Conservation (phyloP, 2,329 filamentous ascomycete genomes). For the Penicillium glabrum region DNA sequence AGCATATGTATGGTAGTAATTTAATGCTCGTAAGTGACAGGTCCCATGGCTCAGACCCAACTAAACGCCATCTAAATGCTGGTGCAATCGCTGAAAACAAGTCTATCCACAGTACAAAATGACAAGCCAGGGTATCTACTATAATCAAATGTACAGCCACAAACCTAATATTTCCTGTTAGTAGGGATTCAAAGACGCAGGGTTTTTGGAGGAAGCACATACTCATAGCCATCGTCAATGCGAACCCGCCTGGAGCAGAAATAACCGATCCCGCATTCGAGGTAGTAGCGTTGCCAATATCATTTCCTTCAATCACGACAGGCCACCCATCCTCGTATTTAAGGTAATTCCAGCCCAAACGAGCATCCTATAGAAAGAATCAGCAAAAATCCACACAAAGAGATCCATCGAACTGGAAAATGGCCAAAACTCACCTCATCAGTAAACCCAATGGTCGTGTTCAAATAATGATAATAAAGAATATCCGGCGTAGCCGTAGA, state of each 20-base stretch:
- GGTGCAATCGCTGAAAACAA: background rate
- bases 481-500: constrained; percentile 28
- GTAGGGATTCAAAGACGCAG: background rate
- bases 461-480: constrained; percentile 43
- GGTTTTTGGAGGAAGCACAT: background rate
- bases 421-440: constrained; percentile 22
- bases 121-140: background rate
- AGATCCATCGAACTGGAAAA: no score
- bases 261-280: background rate
- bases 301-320: constrained; percentile 13
- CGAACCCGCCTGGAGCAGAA: constrained; percentile 7
- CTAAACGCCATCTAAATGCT: background rate
- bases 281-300: background rate
- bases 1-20: background rate
- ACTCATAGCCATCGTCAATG: constrained; percentile 10
- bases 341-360: constrained; percentile 40
- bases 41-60: background rate
- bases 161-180: constrained; percentile 6
- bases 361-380: constrained; percentile 27
- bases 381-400: background rate
- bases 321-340: constrained; percentile 41
- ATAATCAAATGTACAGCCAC: constrained; percentile 17
- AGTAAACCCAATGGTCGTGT: constrained; percentile 31
- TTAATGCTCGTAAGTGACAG: background rate
- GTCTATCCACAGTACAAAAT: background rate